phyloP scores from a whole-genome alignment of 2,329 filamentous ascomycete genomes.

The Chalaropsis thielavioides region DNA sequence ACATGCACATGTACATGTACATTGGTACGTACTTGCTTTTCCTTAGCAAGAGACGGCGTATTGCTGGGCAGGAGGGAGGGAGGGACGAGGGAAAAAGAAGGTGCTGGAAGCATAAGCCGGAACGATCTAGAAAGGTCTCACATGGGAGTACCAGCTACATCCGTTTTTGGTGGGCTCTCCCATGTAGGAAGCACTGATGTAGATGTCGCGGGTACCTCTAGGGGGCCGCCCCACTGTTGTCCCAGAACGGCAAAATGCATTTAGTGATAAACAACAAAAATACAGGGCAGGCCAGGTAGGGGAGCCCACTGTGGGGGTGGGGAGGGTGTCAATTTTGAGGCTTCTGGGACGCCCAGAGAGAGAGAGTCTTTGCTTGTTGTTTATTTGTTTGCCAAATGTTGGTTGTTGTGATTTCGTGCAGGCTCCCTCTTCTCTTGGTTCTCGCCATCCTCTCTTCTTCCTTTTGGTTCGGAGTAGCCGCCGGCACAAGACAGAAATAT shows the following conservation, averaged over 20 bases:
- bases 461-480: not conserved
- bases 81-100: not conserved
- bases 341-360: no score
- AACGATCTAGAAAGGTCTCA: not conserved
- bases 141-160: constrained; percentile 9
- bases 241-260: not conserved
- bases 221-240: not conserved
- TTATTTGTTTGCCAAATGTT: not conserved
- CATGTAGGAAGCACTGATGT: not conserved
- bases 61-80: not conserved
- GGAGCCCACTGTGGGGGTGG: no score
- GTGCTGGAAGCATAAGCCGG: not conserved
- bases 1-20: not conserved
- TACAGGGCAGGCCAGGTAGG: not conserved
- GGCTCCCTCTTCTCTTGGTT: not conserved
- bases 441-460: not conserved
- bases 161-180: not conserved
- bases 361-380: no score
- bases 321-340: no score
- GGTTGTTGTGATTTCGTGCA: not conserved
- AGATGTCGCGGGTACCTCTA: constrained; percentile 5
- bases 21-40: not conserved
- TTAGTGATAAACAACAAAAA: not conserved
- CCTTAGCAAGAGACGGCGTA: not conserved
- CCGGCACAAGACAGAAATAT: not conserved